Base-by-base conservation (phyloP, 352 stramenopile species). In the Globisporangium canariense region DNA sequence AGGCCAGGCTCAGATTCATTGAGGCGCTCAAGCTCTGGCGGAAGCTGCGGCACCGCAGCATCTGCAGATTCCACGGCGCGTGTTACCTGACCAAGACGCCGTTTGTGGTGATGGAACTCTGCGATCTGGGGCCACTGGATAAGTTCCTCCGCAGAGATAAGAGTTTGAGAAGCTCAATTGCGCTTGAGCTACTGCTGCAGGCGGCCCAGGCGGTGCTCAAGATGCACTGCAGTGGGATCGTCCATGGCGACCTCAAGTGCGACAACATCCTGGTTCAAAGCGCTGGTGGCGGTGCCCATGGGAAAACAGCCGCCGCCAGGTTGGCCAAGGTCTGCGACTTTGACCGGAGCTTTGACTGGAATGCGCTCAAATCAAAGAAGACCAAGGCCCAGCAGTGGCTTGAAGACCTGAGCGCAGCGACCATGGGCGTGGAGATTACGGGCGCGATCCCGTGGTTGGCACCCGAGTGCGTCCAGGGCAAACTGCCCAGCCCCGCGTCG, bases 221-320 rank as follows among this genome's bases (percentile, higher is more conserved):
- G 53, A 59, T 49, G 53, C 34, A 59, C n/a, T 47, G n/a, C 34
- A 59, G 38, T 22, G 40, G 57, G 16, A 28, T 62, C 20, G 57
- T 63, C n/a, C 57, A 75, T 25, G 73, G 73, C 16, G 72, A 69
- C 6, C 73, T 67, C 22, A 60, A 60, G 20, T 73, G 18, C 60
- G 69, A 22, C 69, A 76, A 73, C 28, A 66, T 76, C 8, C 54
- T 76, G 1, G 7, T 73, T 6, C 41, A 47, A 20, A 55, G 28
- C 2, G 25, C 5, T 36, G 25, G 25, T 14, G 28, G 47, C 6
- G 30, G 13, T 28, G 25, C 25, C 25, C 25, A 28, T 57, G 51
- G 16, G 51, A 57, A 57, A 38, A 13, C 51, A 28, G 3, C 30
- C 25, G 25, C 25, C 25, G 10, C 22, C 14, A 38, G 49, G 28